Percentiles rank a stretch among this genome's conserved stretches.
Evolutionary conservation across 768 basidiomycete species (phyloP).

Genomic region (Boletus speciosus): DNA sequence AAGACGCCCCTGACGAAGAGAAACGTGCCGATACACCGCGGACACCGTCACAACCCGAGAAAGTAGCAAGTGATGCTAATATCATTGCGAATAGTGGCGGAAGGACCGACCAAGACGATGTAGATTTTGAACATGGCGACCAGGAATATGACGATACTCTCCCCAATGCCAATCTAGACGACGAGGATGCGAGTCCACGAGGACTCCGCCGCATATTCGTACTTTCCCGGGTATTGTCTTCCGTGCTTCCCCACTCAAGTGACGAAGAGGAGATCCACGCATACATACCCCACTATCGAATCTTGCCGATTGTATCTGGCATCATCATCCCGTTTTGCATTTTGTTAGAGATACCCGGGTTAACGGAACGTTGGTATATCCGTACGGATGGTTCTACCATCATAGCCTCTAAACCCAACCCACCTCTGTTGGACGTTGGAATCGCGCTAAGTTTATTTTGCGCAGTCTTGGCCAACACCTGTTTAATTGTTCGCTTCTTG

Average conservation of each 20-base stretch:
- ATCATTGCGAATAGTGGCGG: neutral
- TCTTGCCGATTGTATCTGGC: conserved; percentile 63
- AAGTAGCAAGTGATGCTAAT: neutral
- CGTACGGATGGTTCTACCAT: conserved; percentile 40
- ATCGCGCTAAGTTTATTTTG: conserved; percentile 65
- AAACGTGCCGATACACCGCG: neutral
- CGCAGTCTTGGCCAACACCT: conserved; percentile 64
- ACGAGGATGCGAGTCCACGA: neutral
- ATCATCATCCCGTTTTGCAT: conserved; percentile 73
- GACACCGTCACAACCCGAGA: neutral
- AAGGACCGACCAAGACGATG: neutral
- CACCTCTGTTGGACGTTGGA: conserved; percentile 55
- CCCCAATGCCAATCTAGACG: neutral
- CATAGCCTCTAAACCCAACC: conserved; percentile 51
- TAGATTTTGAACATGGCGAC: conserved; percentile 9
- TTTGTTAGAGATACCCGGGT: conserved; percentile 76
- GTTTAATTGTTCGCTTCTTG: conserved; percentile 66
- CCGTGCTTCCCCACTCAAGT: conserved; percentile 16
- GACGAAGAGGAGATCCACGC: conserved; percentile 27
- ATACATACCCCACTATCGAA: conserved; percentile 57
- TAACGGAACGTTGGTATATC: conserved; percentile 75
- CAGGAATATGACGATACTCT: conserved; percentile 3
- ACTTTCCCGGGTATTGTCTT: conserved; percentile 5
- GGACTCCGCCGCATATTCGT: neutral
- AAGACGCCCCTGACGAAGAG: conserved; percentile 20